phyloP scores from a whole-genome alignment of 2,329 filamentous ascomycete genomes.

The Penicillium palitans region DNA sequence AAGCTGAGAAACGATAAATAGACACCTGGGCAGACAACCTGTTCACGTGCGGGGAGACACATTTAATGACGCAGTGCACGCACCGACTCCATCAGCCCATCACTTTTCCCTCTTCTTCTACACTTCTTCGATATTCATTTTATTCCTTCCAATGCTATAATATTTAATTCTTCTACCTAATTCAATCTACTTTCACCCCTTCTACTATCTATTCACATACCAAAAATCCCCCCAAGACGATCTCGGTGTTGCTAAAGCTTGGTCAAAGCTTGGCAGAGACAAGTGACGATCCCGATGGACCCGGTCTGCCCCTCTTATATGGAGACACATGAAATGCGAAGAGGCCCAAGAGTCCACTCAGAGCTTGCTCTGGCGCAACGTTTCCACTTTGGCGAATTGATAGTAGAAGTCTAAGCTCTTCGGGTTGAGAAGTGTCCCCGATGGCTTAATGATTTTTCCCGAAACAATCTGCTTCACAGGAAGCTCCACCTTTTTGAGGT shows the following conservation, averaged over 20 bases:
- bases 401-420: conserved; percentile 75
- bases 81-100: background rate
- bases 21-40: background rate
- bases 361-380: conserved; percentile 37
- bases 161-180: background rate
- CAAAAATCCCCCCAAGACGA: background rate
- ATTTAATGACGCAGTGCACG: background rate
- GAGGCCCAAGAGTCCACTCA: conserved; percentile 9
- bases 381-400: conserved; percentile 71
- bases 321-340: conserved; percentile 7
- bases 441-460: conserved; percentile 69
- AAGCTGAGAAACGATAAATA: background rate
- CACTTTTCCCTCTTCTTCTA: background rate
- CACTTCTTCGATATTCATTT: background rate
- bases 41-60: background rate
- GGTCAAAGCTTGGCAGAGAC: conserved; percentile 26
- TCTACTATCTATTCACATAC: background rate
- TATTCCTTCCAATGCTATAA: background rate
- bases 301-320: conserved; percentile 12
- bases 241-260: conserved; percentile 16
- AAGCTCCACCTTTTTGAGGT: conserved; percentile 80
- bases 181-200: background rate
- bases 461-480: conserved; percentile 82
- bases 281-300: conserved; percentile 13
- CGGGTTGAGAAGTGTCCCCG: conserved; percentile 74